Evolutionary conservation across 2,329 filamentous ascomycete species (phyloP), one percentile per base, ranked within the genome.

Genomic region (Orbilia ellipsospora): DNA sequence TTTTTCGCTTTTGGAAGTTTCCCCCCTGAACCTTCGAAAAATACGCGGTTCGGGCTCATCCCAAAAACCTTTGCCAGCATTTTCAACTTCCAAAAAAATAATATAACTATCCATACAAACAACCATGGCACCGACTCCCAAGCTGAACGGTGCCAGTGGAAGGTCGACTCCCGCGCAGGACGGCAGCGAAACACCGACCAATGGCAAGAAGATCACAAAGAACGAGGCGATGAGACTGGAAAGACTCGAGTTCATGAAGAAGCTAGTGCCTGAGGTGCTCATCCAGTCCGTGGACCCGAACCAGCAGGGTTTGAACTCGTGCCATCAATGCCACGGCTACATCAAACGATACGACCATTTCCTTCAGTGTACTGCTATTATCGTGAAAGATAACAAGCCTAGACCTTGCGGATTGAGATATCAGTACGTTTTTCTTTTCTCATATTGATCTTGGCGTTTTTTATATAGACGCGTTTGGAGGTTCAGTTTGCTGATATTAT

Each of bases 281-380:
- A 73, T 73, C 26, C 69, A 73, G 26, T 66, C 62, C n/a, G 69
- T 73, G 12, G 69, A 73, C 42, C 69, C 69, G 2, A 73, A 73
- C 56, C 69, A 73, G 54, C 69, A 73, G 36, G 69, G 69, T 16
- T 44, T 73, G 16, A 73, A 73, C 56, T 73, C 69, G 6, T 73
- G 69, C 20, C 69, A 73, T 48, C 69, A 73, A 18, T 73, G 69
- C 18, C 69, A 73, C 62, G 69, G 69, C 1, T 73, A 73, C 28
- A 74, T 74, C 31, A 74, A 74, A 16, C 50, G 70, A 68, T 74
- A 74, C 15, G 70, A 74, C 54, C 70, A 74, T 52, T 74, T 74
- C 55, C 16, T 74, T 57, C 70, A 74, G 15, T 74, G 70, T 36
- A 74, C 70, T 3, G 70, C 70, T 18, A 74, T 74, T 52, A 68